Percentiles rank a stretch among this genome's conserved stretches.
Evolutionary conservation across 2,329 filamentous ascomycete genomes (phyloP).

Genomic region (Hirsutella minnesotensis): DNA sequence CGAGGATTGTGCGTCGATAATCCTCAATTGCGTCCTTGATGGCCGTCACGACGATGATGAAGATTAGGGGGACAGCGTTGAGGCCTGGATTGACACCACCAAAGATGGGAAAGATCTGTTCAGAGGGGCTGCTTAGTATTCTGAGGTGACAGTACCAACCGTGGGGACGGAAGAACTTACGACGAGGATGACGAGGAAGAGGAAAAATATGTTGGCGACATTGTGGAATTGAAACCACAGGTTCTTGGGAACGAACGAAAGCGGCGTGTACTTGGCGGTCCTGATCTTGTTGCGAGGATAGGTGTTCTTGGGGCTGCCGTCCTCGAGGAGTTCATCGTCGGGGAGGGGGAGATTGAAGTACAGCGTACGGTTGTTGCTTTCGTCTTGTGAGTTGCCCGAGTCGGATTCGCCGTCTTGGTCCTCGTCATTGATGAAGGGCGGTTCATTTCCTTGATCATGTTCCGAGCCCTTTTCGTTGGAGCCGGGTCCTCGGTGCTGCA

Average conservation of each 20-base stretch:
- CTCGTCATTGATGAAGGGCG: conserved; percentile 17
- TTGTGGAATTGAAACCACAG: conserved; percentile 98
- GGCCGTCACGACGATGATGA: conserved; percentile 79
- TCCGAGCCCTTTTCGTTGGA: conserved; percentile 58
- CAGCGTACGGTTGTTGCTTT: conserved; percentile 42
- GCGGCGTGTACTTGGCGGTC: conserved; percentile 91
- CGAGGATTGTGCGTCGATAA: conserved; percentile 79
- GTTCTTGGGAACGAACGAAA: conserved; percentile 95
- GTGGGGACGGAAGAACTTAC: conserved; percentile 43
- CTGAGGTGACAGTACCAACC: background rate
- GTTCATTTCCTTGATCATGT: conserved; percentile 19
- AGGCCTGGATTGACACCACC: conserved; percentile 83
- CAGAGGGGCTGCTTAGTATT: background rate
- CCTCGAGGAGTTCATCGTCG: conserved; percentile 54
- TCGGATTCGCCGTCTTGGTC: conserved; percentile 22
- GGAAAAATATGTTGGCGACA: conserved; percentile 95
- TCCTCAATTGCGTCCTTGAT: conserved; percentile 96
- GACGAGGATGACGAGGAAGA: conserved; percentile 87
- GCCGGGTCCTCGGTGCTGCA: conserved; percentile 49
- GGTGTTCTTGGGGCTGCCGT: conserved; percentile 57
- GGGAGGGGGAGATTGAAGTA: conserved; percentile 85
- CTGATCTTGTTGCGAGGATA: conserved; percentile 93
- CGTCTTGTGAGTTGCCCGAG: conserved; percentile 25
- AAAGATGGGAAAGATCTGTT: conserved; percentile 90
- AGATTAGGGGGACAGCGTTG: conserved; percentile 81